Conservation (phyloP, 2,329 filamentous ascomycete species). For the Aureobasidium mangrovei region DNA sequence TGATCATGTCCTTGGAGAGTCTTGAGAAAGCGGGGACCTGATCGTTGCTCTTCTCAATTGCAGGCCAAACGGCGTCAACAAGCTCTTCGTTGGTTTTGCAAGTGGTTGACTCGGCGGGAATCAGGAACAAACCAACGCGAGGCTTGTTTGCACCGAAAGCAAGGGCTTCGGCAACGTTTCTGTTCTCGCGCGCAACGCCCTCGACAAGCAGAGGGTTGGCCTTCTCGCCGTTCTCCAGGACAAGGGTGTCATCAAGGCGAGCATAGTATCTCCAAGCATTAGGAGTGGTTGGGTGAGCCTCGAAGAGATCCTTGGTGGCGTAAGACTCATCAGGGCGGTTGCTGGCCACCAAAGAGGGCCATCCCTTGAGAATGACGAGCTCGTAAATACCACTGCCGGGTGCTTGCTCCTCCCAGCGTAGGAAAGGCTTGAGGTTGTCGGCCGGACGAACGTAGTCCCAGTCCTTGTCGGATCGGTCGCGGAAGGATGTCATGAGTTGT, state of each 20-base stretch:
- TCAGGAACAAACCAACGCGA: constrained; percentile 44
- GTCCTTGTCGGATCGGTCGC: constrained; percentile 40
- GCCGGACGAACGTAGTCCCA: constrained; percentile 51
- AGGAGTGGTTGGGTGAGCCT: constrained; percentile 30
- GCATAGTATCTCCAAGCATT: constrained; percentile 36
- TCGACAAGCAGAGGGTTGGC: constrained; percentile 40
- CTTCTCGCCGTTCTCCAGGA: constrained; percentile 40
- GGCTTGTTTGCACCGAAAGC: constrained; percentile 47
- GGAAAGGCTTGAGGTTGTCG: constrained; percentile 32
- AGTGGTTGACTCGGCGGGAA: constrained; percentile 35
- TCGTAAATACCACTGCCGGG: constrained; percentile 30
- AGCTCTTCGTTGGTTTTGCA: constrained; percentile 35
- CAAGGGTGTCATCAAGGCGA: constrained; percentile 36
- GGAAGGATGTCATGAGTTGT: constrained; percentile 50
- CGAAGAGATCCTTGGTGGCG: constrained; percentile 38
- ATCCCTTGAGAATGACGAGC: constrained; percentile 24
- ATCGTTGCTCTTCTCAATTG: constrained; percentile 42
- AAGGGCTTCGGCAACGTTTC: constrained; percentile 45
- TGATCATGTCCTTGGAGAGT: constrained; percentile 44
- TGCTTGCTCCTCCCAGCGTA: constrained; percentile 27
- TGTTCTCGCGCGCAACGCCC: constrained; percentile 42
- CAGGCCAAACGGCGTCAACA: constrained; percentile 40
- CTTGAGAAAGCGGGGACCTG: constrained; percentile 41
- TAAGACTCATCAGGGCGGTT: constrained; percentile 40
- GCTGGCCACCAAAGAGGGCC: constrained; percentile 23